These are phyloP conservation scores for Camptophora hylomeconis DNA, from an alignment of 2,329 filamentous ascomycete genomes.

Conservation along the genomic window DNA sequence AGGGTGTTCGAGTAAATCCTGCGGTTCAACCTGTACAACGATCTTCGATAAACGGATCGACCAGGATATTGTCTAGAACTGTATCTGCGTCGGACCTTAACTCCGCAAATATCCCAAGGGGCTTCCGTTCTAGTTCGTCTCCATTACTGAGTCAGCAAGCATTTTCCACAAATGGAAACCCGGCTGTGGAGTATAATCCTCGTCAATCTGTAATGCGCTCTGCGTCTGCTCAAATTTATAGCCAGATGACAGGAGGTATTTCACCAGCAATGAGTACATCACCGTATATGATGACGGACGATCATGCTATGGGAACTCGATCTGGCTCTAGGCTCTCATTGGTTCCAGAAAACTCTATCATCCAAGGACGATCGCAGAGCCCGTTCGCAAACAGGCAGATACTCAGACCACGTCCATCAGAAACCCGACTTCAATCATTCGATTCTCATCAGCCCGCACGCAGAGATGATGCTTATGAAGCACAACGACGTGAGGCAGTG, in stretches of 20 bases:
- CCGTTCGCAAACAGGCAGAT: neutral
- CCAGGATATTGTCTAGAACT: conserved; percentile 1
- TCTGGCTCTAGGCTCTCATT: neutral
- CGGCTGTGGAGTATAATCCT: neutral
- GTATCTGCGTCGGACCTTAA: conserved; percentile 1
- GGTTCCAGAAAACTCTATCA: neutral
- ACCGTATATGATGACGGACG: conserved; percentile 5
- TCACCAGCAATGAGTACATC: conserved; percentile 6
- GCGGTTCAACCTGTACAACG: conserved; percentile 2
- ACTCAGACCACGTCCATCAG: neutral
- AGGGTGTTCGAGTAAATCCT: conserved; percentile 10
- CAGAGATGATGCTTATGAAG: conserved; percentile 10
- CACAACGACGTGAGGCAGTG: conserved; percentile 33
- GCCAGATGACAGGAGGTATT: too few species aligned
- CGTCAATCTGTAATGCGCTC: too few species aligned
- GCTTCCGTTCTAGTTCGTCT: neutral
- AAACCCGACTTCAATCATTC: neutral
- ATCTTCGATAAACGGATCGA: neutral
- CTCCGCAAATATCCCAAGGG: too few species aligned
- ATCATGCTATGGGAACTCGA: conserved; percentile 1
- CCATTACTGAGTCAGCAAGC: conserved; percentile 1
- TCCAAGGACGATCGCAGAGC: neutral
- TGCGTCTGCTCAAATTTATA: too few species aligned
- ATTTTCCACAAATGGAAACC: conserved; percentile 2
- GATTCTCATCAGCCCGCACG: neutral